Base-by-base conservation (phyloP, 768 basidiomycete species). In the Epithele typhae region DNA sequence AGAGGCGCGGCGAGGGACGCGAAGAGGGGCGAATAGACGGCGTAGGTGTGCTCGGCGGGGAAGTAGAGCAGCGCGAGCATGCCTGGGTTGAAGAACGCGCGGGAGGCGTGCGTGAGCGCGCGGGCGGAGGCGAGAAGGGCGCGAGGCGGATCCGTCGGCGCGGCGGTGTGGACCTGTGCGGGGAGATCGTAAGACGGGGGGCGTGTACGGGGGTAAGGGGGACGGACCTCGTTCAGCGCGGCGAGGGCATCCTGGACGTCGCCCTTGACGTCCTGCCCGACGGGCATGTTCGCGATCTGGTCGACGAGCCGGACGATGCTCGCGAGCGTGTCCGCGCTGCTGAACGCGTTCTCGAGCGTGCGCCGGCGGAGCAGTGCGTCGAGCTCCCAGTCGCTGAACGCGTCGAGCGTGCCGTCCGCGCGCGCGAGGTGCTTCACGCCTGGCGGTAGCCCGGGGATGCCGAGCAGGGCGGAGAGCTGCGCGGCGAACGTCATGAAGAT, bases 11-110 rank as follows among this genome's bases (percentile, higher is more conserved):
- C 74, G 6, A 92, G 78, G 39, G 92, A 93, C 2, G 91, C 95
- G 63, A 99, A 97, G 25, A 99, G 67, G 0, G 96, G 95, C 0
- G 91, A 85, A 64, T 98, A 98, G 8, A 99, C 92, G 2, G 94
- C 94, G 63, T 92, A 94, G 62, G 89, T 97, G 71, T 98, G 96
- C 61, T 98, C 96, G 17, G 92, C 84, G 18, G 96, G 96, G 68
- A 98, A 98, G 66, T 99, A 99, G 18, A 99, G 74, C 61, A 97
- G 68, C 12, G 92, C 93, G 56, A 98, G 69, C 93, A 98, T 96
- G 17, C 87, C 89, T 0, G 95, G 96, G 64, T 92, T 90, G 70
- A 96, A 98, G 73, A 96, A 98, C 3, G 96, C 95, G 34, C 83
- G 77, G 2, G 87, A 89, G 10, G 92, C 78, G 27, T 83, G 71